A percentile compares a stretch with the other conserved stretches of the same genome.
These are phyloP conservation scores for Lathyrus tuberosus DNA, from an alignment of 306 rosid genomes.

Conservation along the genomic window DNA sequence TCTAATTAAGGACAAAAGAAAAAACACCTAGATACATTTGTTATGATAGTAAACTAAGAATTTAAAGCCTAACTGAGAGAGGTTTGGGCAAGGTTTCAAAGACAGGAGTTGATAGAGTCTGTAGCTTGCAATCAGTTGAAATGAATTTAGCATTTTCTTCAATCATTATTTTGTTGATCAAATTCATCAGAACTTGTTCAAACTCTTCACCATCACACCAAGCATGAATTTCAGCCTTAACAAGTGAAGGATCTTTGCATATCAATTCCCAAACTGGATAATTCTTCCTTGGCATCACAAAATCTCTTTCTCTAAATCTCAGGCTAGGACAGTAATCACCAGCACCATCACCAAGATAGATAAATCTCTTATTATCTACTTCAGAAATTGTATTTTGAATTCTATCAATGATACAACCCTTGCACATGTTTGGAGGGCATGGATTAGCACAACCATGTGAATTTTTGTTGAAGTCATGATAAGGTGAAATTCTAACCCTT, in stretches of 20 bases:
- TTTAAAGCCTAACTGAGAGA: constrained; percentile 48
- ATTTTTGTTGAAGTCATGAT: constrained; percentile 54
- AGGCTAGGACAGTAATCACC: constrained; percentile 71
- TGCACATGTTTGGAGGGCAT: constrained; percentile 67
- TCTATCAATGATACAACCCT: constrained; percentile 54
- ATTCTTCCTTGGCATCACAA: constrained; percentile 71
- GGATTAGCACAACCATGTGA: constrained; percentile 58
- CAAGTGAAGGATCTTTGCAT: constrained; percentile 45
- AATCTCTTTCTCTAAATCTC: constrained; percentile 53
- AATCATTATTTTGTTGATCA: constrained; percentile 43
- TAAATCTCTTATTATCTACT: constrained; percentile 48
- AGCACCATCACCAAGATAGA: constrained; percentile 67
- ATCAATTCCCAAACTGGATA: constrained; percentile 67
- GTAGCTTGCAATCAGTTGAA: constrained; percentile 58
- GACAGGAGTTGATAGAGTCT: constrained; percentile 34
- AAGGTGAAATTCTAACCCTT: constrained; percentile 60
- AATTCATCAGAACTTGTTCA: constrained; percentile 37
- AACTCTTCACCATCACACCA: constrained; percentile 62
- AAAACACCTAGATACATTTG: constrained; percentile 2
- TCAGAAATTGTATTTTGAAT: constrained; percentile 41
- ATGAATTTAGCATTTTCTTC: constrained; percentile 41
- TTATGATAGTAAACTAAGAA: background rate
- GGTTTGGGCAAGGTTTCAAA: constrained; percentile 51
- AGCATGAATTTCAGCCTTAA: constrained; percentile 62
- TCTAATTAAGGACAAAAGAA: background rate